These are phyloP conservation scores for Gymnopus androsaceus DNA, from an alignment of 1,284 basidiomycete species.

Conservation along the genomic window DNA sequence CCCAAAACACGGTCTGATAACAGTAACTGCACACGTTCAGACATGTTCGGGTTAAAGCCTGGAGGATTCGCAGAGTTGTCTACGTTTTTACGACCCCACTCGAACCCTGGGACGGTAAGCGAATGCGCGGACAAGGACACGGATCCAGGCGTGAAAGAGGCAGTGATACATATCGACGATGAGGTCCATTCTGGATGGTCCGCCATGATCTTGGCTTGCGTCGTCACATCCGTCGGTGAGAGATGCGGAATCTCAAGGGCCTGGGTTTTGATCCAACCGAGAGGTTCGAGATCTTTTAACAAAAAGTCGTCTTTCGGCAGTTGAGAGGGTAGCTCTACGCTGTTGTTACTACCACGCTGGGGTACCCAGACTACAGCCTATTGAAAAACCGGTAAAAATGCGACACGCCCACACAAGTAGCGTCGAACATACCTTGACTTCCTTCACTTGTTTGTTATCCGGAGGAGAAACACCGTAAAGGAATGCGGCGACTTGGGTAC, in stretches of 20 bases:
- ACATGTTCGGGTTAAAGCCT: constrained; percentile 97
- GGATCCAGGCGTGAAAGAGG: constrained; percentile 97
- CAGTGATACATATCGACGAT: constrained; percentile 90
- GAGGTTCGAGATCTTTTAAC: constrained; percentile 90
- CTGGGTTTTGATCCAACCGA: constrained; percentile 99
- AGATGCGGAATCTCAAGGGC: constrained; percentile 91
- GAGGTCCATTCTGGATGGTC: constrained; percentile 95
- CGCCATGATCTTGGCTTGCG: constrained; percentile 96
- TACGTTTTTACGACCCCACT: constrained; percentile 95
- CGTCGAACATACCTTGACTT: constrained; percentile 79
- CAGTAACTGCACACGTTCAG: constrained; percentile 92
- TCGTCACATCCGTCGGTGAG: constrained; percentile 91
- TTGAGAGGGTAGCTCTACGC: constrained; percentile 84
- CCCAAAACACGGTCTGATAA: constrained; percentile 92
- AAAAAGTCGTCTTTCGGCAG: constrained; percentile 93
- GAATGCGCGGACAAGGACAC: constrained; percentile 94
- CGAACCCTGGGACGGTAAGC: constrained; percentile 89
- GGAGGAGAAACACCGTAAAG: constrained; percentile 92
- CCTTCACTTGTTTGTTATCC: constrained; percentile 98
- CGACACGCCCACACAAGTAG: too few species aligned
- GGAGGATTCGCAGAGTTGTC: constrained; percentile 85
- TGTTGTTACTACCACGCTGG: constrained; percentile 94
- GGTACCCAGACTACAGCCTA: constrained; percentile 92
- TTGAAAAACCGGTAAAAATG: too few species aligned
- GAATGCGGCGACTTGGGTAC: constrained; percentile 95